phyloP scores from a whole-genome alignment of 208 protist genomes.

The Herpetomonas tarakana region DNA sequence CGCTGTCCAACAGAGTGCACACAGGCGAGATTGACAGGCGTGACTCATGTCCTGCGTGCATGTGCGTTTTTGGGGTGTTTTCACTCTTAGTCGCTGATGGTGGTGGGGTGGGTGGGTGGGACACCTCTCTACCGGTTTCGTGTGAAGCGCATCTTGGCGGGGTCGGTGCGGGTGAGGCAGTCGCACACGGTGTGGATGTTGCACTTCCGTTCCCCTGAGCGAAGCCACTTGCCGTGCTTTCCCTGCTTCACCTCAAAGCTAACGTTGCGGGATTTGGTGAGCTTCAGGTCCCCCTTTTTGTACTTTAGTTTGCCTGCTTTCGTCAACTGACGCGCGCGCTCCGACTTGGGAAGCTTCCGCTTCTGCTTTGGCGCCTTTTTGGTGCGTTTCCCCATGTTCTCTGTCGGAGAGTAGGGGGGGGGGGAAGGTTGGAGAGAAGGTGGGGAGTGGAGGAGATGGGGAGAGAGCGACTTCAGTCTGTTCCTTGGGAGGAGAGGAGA shows the following conservation, averaged over 20 bases:
- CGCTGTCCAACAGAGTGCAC: too few species aligned
- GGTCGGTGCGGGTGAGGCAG: constrained; percentile 85
- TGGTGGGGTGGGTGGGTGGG: too few species aligned
- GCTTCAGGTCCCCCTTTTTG: constrained; percentile 76
- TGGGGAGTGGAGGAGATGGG: too few species aligned
- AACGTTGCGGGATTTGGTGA: constrained; percentile 76
- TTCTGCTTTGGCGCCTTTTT: constrained; percentile 86
- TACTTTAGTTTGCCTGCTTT: constrained; percentile 83
- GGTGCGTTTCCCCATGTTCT: constrained; percentile 83
- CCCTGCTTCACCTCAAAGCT: constrained; percentile 84
- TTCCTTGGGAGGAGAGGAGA: too few species aligned
- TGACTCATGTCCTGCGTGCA: too few species aligned
- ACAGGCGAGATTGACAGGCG: too few species aligned
- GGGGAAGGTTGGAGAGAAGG: constrained; percentile 1
- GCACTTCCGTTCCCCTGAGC: constrained; percentile 79
- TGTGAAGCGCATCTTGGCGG: constrained; percentile 73
- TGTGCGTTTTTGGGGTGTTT: too few species aligned
- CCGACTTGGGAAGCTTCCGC: constrained; percentile 69
- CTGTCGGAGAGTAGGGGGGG: background rate
- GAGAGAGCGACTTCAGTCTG: too few species aligned
- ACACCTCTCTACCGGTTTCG: constrained; percentile 88
- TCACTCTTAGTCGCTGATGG: too few species aligned
- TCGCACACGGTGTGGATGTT: constrained; percentile 90
- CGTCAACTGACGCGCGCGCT: constrained; percentile 75
- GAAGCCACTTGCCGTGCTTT: constrained; percentile 81